phyloP scores from a whole-genome alignment of 345 rosid species.

The Dovyalis caffra region DNA sequence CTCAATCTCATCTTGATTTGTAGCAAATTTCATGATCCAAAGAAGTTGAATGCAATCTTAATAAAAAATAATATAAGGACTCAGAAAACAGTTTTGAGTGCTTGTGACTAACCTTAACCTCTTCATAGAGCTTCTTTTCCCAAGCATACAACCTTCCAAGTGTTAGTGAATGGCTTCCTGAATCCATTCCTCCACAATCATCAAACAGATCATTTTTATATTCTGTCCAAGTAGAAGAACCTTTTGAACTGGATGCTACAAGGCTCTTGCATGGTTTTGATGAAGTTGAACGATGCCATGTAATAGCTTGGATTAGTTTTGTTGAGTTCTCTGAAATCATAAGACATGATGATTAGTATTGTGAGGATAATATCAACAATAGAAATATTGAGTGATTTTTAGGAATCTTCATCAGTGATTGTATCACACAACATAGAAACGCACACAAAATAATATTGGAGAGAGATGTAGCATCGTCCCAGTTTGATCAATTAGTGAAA shows the following conservation, averaged over 20 bases:
- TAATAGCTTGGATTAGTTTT: slow-evolving; percentile 51
- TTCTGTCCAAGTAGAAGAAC: slow-evolving; percentile 52
- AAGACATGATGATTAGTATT: background rate
- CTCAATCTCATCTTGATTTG: background rate
- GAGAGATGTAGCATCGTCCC: background rate
- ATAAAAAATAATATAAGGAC: background rate
- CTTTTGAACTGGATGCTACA: slow-evolving; percentile 54
- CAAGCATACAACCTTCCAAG: slow-evolving; percentile 65
- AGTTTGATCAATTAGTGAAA: background rate
- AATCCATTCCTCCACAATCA: slow-evolving; percentile 65
- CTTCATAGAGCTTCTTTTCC: slow-evolving; percentile 78
- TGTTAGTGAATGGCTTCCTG: slow-evolving; percentile 71
- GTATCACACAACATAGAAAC: background rate
- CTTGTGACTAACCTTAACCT: slow-evolving; percentile 51
- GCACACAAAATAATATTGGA: background rate
- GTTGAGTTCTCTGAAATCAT: slow-evolving; percentile 53
- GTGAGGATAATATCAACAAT: background rate
- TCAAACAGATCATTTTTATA: slow-evolving; percentile 59
- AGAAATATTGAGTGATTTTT: background rate
- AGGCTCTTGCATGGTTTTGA: slow-evolving; percentile 63
- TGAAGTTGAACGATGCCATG: slow-evolving; percentile 59
- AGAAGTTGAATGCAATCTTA: background rate
- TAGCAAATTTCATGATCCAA: background rate
- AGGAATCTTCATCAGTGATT: background rate
- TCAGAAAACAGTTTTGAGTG: background rate